Percentiles rank a stretch among this genome's conserved stretches.
phyloP scores from a whole-genome alignment of 257 asterid species.

The Penstemon newberryi region DNA sequence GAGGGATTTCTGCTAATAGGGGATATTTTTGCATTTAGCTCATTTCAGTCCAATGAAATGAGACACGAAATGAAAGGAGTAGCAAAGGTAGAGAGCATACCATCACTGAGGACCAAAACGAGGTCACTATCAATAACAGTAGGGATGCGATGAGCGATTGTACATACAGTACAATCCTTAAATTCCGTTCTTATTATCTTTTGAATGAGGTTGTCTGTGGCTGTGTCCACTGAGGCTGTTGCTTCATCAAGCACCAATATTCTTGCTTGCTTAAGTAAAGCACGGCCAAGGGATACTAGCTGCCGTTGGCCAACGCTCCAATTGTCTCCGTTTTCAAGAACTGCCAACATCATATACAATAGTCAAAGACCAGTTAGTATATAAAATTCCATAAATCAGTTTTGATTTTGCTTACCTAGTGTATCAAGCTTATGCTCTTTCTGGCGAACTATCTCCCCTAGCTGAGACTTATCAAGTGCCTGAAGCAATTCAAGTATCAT shows the following conservation, averaged over 20 bases:
- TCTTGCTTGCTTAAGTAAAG: constrained; percentile 86
- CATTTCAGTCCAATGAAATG: background rate
- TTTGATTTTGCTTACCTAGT: constrained; percentile 50
- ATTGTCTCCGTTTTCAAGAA: constrained; percentile 85
- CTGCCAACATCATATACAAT: constrained; percentile 38
- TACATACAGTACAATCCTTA: constrained; percentile 82
- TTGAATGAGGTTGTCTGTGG: constrained; percentile 94
- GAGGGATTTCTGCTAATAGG: too few relatives aligned
- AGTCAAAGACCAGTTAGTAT: background rate
- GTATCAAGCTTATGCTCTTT: constrained; percentile 85
- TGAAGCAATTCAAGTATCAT: constrained; percentile 29
- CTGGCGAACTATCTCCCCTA: constrained; percentile 74
- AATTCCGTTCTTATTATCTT: constrained; percentile 91
- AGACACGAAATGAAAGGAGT: background rate
- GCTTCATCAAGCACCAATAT: constrained; percentile 96
- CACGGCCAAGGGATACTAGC: constrained; percentile 92
- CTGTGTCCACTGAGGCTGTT: constrained; percentile 95
- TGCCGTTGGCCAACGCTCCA: constrained; percentile 99
- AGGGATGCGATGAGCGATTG: constrained; percentile 97
- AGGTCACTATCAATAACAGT: constrained; percentile 95
- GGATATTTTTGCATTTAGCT: background rate
- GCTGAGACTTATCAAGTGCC: constrained; percentile 96
- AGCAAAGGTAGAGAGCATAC: constrained; percentile 26
- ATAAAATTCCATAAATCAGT: too few relatives aligned
- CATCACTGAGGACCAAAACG: constrained; percentile 96